Conservation (phyloP, 2,329 filamentous ascomycete species). For the Botrytis porri region DNA sequence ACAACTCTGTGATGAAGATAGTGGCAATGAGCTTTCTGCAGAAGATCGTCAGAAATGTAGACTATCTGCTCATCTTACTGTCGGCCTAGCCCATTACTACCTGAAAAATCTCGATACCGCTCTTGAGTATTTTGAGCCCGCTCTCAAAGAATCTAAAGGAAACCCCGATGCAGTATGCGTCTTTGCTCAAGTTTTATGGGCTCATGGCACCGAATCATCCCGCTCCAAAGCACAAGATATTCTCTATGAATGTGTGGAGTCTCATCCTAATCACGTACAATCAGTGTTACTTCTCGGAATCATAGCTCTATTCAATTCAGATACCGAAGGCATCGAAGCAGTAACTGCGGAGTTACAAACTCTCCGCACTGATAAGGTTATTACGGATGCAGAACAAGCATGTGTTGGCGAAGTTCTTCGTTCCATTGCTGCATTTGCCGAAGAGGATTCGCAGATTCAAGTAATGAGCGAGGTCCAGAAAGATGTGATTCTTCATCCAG, state of each 20-base stretch:
- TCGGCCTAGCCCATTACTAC: slow-evolving; percentile 80
- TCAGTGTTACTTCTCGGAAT: slow-evolving; percentile 79
- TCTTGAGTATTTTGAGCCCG: slow-evolving; percentile 75
- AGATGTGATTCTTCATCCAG: slow-evolving; percentile 77
- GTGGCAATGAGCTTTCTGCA: slow-evolving; percentile 60
- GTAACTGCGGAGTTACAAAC: slow-evolving; percentile 73
- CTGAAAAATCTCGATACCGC: slow-evolving; percentile 62
- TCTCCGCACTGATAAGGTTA: slow-evolving; percentile 64
- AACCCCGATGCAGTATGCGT: slow-evolving; percentile 84
- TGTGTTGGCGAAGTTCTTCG: slow-evolving; percentile 72
- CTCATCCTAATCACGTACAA: slow-evolving; percentile 70
- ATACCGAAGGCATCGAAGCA: slow-evolving; percentile 75
- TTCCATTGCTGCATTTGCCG: slow-evolving; percentile 63
- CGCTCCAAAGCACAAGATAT: slow-evolving; percentile 73
- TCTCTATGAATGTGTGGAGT: slow-evolving; percentile 77
- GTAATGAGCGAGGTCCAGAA: slow-evolving; percentile 64
- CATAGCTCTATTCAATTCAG: slow-evolving; percentile 77
- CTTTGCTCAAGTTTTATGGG: slow-evolving; percentile 90
- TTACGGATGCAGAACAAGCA: slow-evolving; percentile 61
- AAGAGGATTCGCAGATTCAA: slow-evolving; percentile 48
- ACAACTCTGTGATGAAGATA: slow-evolving; percentile 70
- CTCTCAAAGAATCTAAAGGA: slow-evolving; percentile 70
- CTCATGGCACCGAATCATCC: slow-evolving; percentile 72
- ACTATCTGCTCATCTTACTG: slow-evolving; percentile 80
- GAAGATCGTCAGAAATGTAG: slow-evolving; percentile 68